A percentile compares a stretch with the other conserved stretches of the same genome.
phyloP scores from a whole-genome alignment of 140 eudicot genomes.

The Oenanthe javanica region DNA sequence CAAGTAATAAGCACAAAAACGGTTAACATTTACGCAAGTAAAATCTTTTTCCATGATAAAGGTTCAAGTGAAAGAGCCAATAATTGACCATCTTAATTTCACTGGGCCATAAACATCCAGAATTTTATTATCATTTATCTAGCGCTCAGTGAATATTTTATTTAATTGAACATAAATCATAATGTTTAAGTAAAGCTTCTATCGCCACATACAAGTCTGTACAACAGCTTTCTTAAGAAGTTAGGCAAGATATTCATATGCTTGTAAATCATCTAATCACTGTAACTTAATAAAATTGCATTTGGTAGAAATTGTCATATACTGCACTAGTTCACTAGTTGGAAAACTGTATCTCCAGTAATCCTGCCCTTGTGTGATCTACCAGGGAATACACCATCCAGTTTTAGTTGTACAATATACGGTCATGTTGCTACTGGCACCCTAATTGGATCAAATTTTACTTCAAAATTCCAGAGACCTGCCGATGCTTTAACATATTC shows the following conservation, averaged over 20 bases:
- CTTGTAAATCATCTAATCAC: not conserved
- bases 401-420: not conserved
- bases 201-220: not conserved
- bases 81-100: not conserved
- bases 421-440: not conserved
- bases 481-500: not conserved
- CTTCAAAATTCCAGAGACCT: not conserved
- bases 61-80: not conserved
- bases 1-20: not conserved
- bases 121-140: not conserved
- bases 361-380: not conserved
- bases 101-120: not conserved
- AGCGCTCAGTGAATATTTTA: not conserved
- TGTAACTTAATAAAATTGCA: not conserved
- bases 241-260: not conserved
- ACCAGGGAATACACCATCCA: not conserved
- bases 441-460: not conserved
- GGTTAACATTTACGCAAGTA: not conserved
- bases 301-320: not conserved
- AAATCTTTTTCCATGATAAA: not conserved
- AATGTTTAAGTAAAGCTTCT: not conserved
- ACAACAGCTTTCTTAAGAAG: not conserved
- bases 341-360: not conserved
- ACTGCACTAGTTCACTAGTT: not conserved
- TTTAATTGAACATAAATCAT: not conserved